Conservation (phyloP, 73 alveolate genomes). For the Uronychia binucleata region DNA sequence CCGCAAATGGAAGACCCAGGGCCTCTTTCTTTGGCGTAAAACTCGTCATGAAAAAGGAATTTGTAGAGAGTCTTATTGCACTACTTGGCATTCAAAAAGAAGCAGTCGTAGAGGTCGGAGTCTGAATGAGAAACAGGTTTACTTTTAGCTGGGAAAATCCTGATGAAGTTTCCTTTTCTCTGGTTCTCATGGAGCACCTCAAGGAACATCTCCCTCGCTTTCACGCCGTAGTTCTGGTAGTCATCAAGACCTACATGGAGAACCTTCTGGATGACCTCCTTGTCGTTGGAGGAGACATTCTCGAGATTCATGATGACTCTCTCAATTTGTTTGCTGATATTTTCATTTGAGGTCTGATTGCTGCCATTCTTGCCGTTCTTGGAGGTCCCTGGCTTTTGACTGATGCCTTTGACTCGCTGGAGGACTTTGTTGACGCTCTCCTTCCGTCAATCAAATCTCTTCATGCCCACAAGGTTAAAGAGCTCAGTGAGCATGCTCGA, state of each 20-base stretch:
- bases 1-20: neutral
- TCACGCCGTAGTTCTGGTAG: neutral
- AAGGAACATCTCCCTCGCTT: conserved; percentile 41
- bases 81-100: conserved; percentile 61
- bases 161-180: conserved; percentile 52
- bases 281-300: neutral
- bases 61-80: conserved; percentile 44
- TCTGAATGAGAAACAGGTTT: conserved; percentile 4
- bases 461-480: conserved; percentile 78
- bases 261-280: neutral
- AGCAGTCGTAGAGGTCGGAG: conserved; percentile 52
- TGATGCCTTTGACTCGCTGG: conserved; percentile 45
- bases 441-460: conserved; percentile 56
- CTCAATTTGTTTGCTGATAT: neutral
- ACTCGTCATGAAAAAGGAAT: conserved; percentile 45
- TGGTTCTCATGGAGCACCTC: conserved; percentile 49
- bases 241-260: neutral
- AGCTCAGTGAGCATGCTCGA: conserved; percentile 74
- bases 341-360: neutral
- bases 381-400: conserved; percentile 11
- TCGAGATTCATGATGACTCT: neutral
- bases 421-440: conserved; percentile 49
- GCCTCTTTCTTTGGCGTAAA: neutral
- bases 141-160: conserved; percentile 54
- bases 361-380: neutral